phyloP scores from a whole-genome alignment of 108 stramenopile genomes.

The Cyclotella kingstonii region DNA sequence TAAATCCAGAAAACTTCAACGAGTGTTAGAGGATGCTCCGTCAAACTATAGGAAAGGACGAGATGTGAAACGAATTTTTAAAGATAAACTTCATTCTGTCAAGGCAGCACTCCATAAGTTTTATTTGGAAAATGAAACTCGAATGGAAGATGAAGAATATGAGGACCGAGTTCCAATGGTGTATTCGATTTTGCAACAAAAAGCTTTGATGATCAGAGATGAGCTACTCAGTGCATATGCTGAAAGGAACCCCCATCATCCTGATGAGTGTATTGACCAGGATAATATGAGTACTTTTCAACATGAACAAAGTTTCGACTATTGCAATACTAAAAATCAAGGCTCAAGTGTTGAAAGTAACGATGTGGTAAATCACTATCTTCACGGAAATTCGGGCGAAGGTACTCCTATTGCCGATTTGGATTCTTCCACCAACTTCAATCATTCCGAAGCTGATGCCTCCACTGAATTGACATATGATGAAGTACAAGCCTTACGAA shows the following conservation, averaged over 20 bases:
- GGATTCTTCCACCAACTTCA: neutral
- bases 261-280: no score
- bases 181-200: conserved; percentile 14
- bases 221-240: conserved; percentile 24
- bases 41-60: no score
- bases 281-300: no score
- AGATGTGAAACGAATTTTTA: conserved; percentile 29
- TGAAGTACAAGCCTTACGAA: conserved; percentile 13
- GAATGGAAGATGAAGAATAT: neutral
- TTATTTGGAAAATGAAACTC: conserved; percentile 12
- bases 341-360: neutral
- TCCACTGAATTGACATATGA: conserved; percentile 9
- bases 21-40: neutral
- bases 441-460: neutral
- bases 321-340: neutral
- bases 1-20: conserved; percentile 9
- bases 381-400: no score
- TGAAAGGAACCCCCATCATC: neutral
- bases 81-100: conserved; percentile 11
- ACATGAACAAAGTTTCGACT: neutral
- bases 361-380: no score
- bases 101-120: conserved; percentile 15
- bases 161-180: neutral
- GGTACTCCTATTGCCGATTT: neutral
- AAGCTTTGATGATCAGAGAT: conserved; percentile 18